Percentiles rank a stretch among this genome's conserved stretches.
Conservation (phyloP, 495 filamentous ascomycete genomes). For the Aspergillus bridgeri region DNA sequence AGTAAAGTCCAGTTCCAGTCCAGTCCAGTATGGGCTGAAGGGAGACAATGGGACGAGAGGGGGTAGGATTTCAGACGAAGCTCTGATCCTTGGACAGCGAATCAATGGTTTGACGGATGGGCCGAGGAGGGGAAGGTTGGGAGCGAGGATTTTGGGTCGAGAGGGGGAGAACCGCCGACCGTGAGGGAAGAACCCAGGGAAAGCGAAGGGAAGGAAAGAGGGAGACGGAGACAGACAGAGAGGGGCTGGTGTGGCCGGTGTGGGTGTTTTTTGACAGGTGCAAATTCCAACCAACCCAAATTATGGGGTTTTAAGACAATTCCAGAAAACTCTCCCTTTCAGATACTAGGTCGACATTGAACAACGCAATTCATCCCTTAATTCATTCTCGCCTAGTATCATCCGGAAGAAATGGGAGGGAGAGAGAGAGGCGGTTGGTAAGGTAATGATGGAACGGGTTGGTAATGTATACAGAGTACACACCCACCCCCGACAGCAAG, state of each 20-base stretch:
- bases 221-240: constrained; percentile 2
- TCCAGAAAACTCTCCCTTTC: background rate
- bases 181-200: too few relatives aligned
- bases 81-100: constrained; percentile 13
- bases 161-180: constrained; percentile 4
- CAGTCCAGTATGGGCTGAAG: background rate
- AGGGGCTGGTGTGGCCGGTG: constrained; percentile 15
- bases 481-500: constrained; percentile 11
- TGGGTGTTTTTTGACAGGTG: constrained; percentile 6
- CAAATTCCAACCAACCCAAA: constrained; percentile 6
- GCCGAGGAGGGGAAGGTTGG: constrained; percentile 15
- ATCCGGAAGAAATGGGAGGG: too few relatives aligned
- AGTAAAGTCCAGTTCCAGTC: too few relatives aligned
- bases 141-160: constrained; percentile 5
- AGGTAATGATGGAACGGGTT: background rate
- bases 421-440: too few relatives aligned
- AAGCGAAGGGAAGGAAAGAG: constrained; percentile 1
- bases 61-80: constrained; percentile 9
- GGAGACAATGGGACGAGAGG: constrained; percentile 1
- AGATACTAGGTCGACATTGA: constrained; percentile 1
- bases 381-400: too few relatives aligned
- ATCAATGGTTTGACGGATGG: constrained; percentile 11
- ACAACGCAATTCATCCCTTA: background rate
- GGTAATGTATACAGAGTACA: background rate
- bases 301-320: background rate